Base-by-base conservation (phyloP, 1,284 basidiomycete species). In the Marasmius fiardii region DNA sequence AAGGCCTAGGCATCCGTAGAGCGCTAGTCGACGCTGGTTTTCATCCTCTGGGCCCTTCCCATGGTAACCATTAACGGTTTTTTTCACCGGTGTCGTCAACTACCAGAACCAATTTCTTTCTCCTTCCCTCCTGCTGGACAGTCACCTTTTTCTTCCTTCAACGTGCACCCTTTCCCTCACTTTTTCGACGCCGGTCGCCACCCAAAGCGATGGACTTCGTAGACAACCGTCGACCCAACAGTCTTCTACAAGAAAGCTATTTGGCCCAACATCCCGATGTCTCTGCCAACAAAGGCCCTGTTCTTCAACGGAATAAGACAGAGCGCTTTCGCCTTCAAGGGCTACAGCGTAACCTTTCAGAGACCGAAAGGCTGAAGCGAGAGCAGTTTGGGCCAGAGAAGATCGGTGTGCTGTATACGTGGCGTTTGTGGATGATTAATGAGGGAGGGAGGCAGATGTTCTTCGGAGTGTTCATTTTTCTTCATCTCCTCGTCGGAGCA, bases 401-500 rank as follows among this genome's bases (percentile, higher is more conserved):
- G 44, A 37, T 68, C 74, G 47, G 68, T 64, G 45, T 70, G 74
- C 26, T 41, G 77, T 34, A 83, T 60, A 80, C 71, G 60, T 80
- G 84, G 66, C 77, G 80, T 61, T 64, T 85, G 31, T 95, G 93
- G 93, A 90, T 93, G 90, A 92, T 94, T 68, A 95, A 95, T 68
- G 93, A 95, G 67, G 93, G 92, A 50, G 83, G 86, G 12, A 79
- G 82, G 52, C 78, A 83, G 53, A 60, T 94, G 31, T 91, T 93
- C 75, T 91, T 94, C 71, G 80, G 74, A 54, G 69, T 82, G 59
- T 93, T 87, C 81, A 72, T 93, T 49, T 72, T 93, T 67, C 77
- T 95, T 37, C 92, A 95, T 61, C 58, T 83, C 41, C 73, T 93
- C 28, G 89, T 92, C 53, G 82, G 85, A 53, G 76, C 76, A 24